Evolutionary conservation across 371 early-diverging fungal species (phyloP), one percentile per base, ranked within the genome.

Genomic region (Lichtheimia ornata): DNA sequence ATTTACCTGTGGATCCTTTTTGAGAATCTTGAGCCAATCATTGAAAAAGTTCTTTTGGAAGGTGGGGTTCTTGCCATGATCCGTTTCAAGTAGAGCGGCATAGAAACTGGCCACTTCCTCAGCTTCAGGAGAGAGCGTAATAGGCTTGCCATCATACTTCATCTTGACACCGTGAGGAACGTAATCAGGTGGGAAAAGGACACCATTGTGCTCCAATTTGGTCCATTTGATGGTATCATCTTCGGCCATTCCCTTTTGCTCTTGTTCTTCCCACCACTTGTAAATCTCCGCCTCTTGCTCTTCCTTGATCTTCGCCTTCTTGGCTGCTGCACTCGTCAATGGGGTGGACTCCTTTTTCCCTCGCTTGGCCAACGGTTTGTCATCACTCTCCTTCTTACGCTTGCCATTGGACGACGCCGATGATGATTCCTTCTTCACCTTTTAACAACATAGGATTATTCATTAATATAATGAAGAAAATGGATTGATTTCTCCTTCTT

Each of bases 51-150:
- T 98, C 61, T 84, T 79, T 64, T 86, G 86, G 68, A 98, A 98
- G 2, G 79, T 85, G 18, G 86, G 85, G 67, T 98, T 97, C 61
- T 82, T 77, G 24, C 79, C 96, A 57, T 93, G 88, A 45, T 95
- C 95, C 0, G 96, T 91, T 17, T 87, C 93, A 22, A 98, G 55
- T 22, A 95, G 50, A 17, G 87, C 91, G 17, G 95, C 99, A 82
- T 88, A 98, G 73, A 97, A 98, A 20, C 87, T 88, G 7, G 97
- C 98, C 0, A 97, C 92, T 65, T 98, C 99, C 70, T 98, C 99
- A 0, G 94, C 90, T 54, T 86, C 89, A 2, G 97, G 93, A 0
- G 72, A 73, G 13, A 98, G 77, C 1, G 67, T 74, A n/a, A 98
- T 70, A 2, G 73, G 74, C 41, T 87, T 74, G 3, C 96, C 96